phyloP scores from a whole-genome alignment of 768 basidiomycete species.

The Symmetrospora coprosmae region DNA sequence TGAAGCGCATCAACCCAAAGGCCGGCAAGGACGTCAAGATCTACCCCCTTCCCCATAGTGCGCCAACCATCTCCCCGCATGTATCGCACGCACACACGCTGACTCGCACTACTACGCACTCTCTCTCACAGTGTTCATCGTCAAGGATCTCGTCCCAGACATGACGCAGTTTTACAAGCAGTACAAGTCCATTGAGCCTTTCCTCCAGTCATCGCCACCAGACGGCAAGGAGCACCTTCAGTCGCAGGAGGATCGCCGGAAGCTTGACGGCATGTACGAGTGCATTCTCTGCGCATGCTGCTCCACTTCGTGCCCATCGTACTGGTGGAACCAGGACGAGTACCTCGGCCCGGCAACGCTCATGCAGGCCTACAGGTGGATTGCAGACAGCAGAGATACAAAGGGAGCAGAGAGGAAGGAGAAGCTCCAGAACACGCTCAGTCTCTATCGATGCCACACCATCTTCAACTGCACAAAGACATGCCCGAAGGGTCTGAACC shows the following conservation, averaged over 20 bases:
- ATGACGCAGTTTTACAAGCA: slow-evolving; percentile 82
- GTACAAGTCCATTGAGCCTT: slow-evolving; percentile 98
- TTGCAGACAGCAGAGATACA: slow-evolving; percentile 83
- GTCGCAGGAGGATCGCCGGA: slow-evolving; percentile 77
- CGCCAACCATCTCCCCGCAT: slow-evolving; percentile 39
- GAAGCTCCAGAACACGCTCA: slow-evolving; percentile 85
- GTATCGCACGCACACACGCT: too few species aligned
- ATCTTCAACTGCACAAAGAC: slow-evolving; percentile 95
- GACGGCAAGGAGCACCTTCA: slow-evolving; percentile 59
- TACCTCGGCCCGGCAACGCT: slow-evolving; percentile 93
- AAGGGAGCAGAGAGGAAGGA: slow-evolving; percentile 69
- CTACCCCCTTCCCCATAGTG: slow-evolving; percentile 94
- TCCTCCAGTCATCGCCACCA: slow-evolving; percentile 50
- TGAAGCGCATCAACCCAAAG: slow-evolving; percentile 82
- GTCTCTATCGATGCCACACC: slow-evolving; percentile 93
- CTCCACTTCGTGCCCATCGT: slow-evolving; percentile 84
- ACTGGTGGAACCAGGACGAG: slow-evolving; percentile 99
- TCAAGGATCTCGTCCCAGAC: slow-evolving; percentile 85
- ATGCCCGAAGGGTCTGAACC: slow-evolving; percentile 96
- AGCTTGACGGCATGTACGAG: slow-evolving; percentile 94
- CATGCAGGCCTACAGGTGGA: slow-evolving; percentile 66
- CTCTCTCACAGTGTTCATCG: slow-evolving; percentile 66
- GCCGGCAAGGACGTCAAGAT: slow-evolving; percentile 64
- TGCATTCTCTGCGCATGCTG: slow-evolving; percentile 73
- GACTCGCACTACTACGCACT: not conserved